Conservation (phyloP, 768 basidiomycete genomes). For the Suillus americanus region DNA sequence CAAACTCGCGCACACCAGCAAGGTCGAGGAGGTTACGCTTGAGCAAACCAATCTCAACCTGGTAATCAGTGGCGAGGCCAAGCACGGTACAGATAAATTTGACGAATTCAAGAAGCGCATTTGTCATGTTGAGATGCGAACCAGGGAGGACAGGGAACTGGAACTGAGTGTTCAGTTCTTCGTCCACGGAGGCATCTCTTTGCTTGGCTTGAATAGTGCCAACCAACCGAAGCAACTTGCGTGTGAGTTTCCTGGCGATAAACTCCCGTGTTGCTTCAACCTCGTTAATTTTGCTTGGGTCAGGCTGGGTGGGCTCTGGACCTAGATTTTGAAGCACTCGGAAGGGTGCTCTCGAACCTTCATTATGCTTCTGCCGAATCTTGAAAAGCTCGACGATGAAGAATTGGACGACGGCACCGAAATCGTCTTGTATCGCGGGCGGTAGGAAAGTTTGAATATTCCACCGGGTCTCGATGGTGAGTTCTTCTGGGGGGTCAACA, state of each 20-base stretch:
- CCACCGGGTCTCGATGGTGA: conserved; percentile 85
- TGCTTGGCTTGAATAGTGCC: conserved; percentile 60
- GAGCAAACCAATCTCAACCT: conserved; percentile 84
- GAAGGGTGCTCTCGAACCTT: conserved; percentile 65
- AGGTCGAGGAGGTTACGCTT: conserved; percentile 89
- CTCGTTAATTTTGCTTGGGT: conserved; percentile 69
- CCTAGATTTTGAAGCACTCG: conserved; percentile 66
- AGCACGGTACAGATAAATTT: conserved; percentile 87
- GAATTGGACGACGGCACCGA: conserved; percentile 67
- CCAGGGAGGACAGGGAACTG: conserved; percentile 88
- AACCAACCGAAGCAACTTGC: conserved; percentile 73
- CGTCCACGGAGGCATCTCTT: conserved; percentile 57
- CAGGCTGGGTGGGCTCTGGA: conserved; percentile 63
- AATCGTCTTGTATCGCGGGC: conserved; percentile 74
- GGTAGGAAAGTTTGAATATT: conserved; percentile 92
- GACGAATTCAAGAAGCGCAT: conserved; percentile 85
- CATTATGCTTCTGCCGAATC: conserved; percentile 63
- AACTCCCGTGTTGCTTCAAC: conserved; percentile 69
- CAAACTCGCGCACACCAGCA: conserved; percentile 83
- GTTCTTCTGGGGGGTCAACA: conserved; percentile 63
- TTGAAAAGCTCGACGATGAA: conserved; percentile 87
- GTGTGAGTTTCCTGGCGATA: conserved; percentile 76
- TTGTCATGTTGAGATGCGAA: conserved; percentile 72
- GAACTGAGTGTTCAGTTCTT: conserved; percentile 55
- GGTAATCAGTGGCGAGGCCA: conserved; percentile 73